Conservation (phyloP, 768 basidiomycete genomes). For the Ephemerocybe angulata region DNA sequence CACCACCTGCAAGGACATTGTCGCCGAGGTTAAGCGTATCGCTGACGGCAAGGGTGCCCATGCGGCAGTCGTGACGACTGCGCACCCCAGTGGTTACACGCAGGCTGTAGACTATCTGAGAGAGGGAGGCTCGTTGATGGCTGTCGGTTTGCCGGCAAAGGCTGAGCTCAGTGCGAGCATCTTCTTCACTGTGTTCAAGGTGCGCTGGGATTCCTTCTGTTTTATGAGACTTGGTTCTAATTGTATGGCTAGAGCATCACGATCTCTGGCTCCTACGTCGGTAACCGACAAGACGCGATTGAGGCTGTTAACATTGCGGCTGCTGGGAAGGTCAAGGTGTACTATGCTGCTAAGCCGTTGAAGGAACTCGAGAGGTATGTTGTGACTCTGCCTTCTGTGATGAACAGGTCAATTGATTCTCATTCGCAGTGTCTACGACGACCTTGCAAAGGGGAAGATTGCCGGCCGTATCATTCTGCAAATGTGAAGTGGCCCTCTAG, state of each 20-base stretch:
- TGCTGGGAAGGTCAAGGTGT: conserved; percentile 63
- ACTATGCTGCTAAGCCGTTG: conserved; percentile 45
- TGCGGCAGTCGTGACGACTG: conserved; percentile 59
- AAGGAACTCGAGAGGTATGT: conserved; percentile 50
- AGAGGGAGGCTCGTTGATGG: conserved; percentile 68
- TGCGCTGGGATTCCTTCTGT: conserved; percentile 9
- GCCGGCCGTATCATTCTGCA: conserved; percentile 49
- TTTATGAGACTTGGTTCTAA: conserved; percentile 1
- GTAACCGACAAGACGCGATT: conserved; percentile 79
- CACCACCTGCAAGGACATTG: conserved; percentile 59
- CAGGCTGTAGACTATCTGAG: conserved; percentile 77
- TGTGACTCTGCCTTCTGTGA: conserved; percentile 2
- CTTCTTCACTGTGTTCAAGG: conserved; percentile 70
- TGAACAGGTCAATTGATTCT: conserved; percentile 2
- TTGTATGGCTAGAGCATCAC: conserved; percentile 41
- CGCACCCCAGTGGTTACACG: conserved; percentile 41
- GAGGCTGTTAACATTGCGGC: conserved; percentile 80
- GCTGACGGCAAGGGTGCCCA: conserved; percentile 74
- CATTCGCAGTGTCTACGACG: conserved; percentile 35
- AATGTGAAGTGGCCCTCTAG: neutral
- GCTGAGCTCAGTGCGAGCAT: conserved; percentile 58
- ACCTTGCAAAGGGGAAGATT: conserved; percentile 38
- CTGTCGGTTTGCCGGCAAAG: conserved; percentile 70
- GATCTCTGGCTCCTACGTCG: conserved; percentile 52
- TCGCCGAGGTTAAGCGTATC: conserved; percentile 56